A percentile compares a stretch with the other conserved stretches of the same genome.
phyloP scores from a whole-genome alignment of 1,284 basidiomycete species.

The Sanghuangporus sanghuang region DNA sequence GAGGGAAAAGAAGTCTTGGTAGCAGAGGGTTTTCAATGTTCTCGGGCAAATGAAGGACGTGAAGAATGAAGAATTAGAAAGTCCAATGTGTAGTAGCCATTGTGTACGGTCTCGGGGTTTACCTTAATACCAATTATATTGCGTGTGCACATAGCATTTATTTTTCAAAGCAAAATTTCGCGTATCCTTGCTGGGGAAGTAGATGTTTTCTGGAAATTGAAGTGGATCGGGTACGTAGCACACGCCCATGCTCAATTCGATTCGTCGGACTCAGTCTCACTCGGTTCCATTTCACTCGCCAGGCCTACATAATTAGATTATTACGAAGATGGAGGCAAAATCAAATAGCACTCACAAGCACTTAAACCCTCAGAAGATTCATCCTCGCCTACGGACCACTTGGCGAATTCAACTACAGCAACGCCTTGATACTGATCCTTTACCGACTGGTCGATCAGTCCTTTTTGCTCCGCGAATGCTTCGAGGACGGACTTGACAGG shows the following conservation, averaged over 20 bases:
- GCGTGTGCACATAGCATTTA: too few relatives aligned
- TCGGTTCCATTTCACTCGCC: constrained; percentile 3
- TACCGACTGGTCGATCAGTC: constrained; percentile 35
- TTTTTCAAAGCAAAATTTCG: too few relatives aligned
- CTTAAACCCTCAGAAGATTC: background rate
- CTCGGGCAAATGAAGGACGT: too few relatives aligned
- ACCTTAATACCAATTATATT: too few relatives aligned
- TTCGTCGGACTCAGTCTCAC: background rate
- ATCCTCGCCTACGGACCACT: constrained; percentile 55
- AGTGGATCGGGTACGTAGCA: background rate
- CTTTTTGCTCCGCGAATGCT: constrained; percentile 62
- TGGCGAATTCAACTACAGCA: constrained; percentile 57
- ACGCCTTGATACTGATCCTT: constrained; percentile 37
- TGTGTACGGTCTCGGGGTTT: too few relatives aligned
- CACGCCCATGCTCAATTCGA: background rate
- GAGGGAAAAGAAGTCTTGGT: too few relatives aligned
- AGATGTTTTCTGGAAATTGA: background rate
- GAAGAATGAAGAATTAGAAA: too few relatives aligned
- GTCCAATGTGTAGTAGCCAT: too few relatives aligned
- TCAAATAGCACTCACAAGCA: constrained; percentile 1
- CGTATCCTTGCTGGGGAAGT: too few relatives aligned
- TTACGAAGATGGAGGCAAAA: too few relatives aligned
- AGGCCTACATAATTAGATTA: background rate
- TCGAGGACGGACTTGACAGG: constrained; percentile 60
- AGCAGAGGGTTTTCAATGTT: too few relatives aligned